phyloP scores from a whole-genome alignment of 495 filamentous ascomycete species.

The Neurospora pannonica region DNA sequence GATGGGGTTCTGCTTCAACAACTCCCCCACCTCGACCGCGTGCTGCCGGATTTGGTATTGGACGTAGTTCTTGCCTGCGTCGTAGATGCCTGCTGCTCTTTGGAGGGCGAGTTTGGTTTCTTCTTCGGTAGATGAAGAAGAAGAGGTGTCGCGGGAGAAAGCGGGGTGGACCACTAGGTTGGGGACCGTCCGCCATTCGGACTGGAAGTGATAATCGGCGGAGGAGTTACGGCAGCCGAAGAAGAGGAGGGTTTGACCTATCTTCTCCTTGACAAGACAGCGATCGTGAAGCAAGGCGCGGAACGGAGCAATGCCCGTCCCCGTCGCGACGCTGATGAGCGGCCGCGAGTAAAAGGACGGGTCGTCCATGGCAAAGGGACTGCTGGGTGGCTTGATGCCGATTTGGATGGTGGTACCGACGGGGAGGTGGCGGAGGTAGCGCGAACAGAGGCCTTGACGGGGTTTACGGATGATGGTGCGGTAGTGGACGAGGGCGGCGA shows the following conservation, averaged over 20 bases:
- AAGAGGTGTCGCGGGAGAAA: conserved; percentile 55
- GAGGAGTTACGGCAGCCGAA: conserved; percentile 68
- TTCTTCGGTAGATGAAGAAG: conserved; percentile 35
- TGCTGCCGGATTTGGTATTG: conserved; percentile 70
- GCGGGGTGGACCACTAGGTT: conserved; percentile 57
- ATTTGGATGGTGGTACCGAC: conserved; percentile 50
- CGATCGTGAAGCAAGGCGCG: conserved; percentile 70
- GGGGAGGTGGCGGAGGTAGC: conserved; percentile 61
- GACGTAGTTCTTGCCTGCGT: conserved; percentile 67
- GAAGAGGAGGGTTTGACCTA: conserved; percentile 44
- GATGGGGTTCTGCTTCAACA: conserved; percentile 33
- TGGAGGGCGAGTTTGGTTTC: not conserved
- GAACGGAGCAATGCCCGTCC: conserved; percentile 87
- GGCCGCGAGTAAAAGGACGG: conserved; percentile 29
- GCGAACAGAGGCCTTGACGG: conserved; percentile 81
- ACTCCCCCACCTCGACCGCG: conserved; percentile 43
- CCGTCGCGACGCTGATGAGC: conserved; percentile 73
- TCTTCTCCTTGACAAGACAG: not conserved
- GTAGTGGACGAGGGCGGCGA: conserved; percentile 89
- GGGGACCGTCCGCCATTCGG: conserved; percentile 55
- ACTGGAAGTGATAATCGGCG: conserved; percentile 70
- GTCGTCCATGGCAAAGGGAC: conserved; percentile 4
- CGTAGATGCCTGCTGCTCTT: conserved; percentile 9
- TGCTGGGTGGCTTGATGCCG: conserved; percentile 29
- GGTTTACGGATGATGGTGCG: conserved; percentile 78